Conservation (phyloP, 2,329 filamentous ascomycete genomes). For the Colletotrichum graminicola region DNA sequence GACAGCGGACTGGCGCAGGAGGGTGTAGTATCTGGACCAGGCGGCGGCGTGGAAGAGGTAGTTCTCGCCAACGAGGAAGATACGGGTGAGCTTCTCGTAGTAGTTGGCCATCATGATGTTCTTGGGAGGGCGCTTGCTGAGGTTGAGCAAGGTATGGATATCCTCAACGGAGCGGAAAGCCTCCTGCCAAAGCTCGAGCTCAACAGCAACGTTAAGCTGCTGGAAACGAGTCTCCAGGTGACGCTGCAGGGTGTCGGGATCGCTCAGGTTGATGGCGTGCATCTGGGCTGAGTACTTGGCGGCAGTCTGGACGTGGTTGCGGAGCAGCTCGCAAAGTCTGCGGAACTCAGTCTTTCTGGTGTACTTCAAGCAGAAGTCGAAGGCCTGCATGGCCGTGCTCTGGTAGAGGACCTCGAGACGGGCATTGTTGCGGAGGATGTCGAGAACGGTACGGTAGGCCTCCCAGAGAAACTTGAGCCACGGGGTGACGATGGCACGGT, state of each 20-base stretch:
- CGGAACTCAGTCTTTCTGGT: slow-evolving; percentile 99
- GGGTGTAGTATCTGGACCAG: slow-evolving; percentile 97
- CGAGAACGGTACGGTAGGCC: slow-evolving; percentile 97
- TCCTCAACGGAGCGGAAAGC: slow-evolving; percentile 99
- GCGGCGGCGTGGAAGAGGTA: slow-evolving; percentile 99
- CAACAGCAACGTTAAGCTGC: slow-evolving; percentile 97
- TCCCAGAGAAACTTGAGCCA: slow-evolving; percentile 99
- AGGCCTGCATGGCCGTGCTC: slow-evolving; percentile 96
- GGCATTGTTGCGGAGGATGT: slow-evolving; percentile 99
- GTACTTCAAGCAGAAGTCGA: slow-evolving; percentile 99
- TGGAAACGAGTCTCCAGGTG: slow-evolving; percentile 98
- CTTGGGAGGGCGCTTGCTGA: slow-evolving; percentile 98
- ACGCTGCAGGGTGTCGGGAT: slow-evolving; percentile 95
- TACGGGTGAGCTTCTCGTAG: slow-evolving; percentile 98
- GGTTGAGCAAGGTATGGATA: slow-evolving; percentile 95
- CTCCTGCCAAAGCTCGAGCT: slow-evolving; percentile 98
- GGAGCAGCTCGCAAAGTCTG: slow-evolving; percentile 95
- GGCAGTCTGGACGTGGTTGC: slow-evolving; percentile 98
- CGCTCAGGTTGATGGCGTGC: slow-evolving; percentile 99
- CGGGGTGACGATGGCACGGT: slow-evolving; percentile 96
- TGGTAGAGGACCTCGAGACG: slow-evolving; percentile 98
- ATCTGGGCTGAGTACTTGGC: slow-evolving; percentile 99
- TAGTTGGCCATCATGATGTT: slow-evolving; percentile 99
- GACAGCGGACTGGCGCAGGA: slow-evolving; percentile 89
- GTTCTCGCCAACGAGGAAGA: slow-evolving; percentile 99